These are phyloP conservation scores for Orobanche coerulescens DNA, from an alignment of 257 asterid genomes.

Conservation along the genomic window DNA sequence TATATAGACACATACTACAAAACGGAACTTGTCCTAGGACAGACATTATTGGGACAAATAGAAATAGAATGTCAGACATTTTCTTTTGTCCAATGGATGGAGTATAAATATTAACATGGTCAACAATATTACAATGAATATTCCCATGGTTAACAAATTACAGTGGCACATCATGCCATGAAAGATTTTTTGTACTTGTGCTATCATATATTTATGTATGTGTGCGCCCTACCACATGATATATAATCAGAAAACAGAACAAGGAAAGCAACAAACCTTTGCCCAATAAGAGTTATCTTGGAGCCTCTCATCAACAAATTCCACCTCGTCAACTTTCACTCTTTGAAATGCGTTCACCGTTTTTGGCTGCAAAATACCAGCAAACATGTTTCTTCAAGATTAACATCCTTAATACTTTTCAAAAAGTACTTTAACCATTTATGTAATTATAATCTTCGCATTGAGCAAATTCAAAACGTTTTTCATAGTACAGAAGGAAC, in stretches of 20 bases:
- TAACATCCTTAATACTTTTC: background rate
- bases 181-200: background rate
- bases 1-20: background rate
- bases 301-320: slow-evolving; percentile 70
- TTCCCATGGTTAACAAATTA: background rate
- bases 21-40: background rate
- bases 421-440: background rate
- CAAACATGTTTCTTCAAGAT: slow-evolving; percentile 12
- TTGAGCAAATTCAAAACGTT: background rate
- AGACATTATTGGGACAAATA: background rate
- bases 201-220: background rate
- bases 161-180: background rate
- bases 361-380: slow-evolving; percentile 56
- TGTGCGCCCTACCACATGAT: background rate
- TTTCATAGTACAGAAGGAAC: background rate
- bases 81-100: background rate
- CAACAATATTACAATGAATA: background rate
- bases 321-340: slow-evolving; percentile 56
- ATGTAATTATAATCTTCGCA: background rate
- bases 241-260: background rate
- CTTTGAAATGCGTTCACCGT: slow-evolving; percentile 61
- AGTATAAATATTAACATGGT: background rate
- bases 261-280: slow-evolving; percentile 45
- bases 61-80: background rate
- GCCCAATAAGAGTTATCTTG: slow-evolving; percentile 98